Evolutionary conservation across 2,329 filamentous ascomycete genomes (phyloP).

Genomic region (Hymenoscyphus repandus): DNA sequence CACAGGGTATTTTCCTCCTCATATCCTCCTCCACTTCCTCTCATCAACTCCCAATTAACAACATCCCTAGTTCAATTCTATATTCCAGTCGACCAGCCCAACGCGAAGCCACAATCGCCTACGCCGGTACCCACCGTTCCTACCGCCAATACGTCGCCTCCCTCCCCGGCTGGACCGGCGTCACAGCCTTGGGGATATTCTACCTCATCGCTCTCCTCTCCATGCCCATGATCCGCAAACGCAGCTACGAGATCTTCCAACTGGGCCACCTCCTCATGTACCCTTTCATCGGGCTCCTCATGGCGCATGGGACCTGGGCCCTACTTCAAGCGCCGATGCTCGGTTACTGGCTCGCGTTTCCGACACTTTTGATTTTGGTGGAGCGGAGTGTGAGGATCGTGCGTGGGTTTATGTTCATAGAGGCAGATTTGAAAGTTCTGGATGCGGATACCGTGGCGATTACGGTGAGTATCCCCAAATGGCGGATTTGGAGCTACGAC

Average conservation of each 20-base stretch:
- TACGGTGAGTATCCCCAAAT: slow-evolving; percentile 43
- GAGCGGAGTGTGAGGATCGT: slow-evolving; percentile 43
- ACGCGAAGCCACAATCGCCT: slow-evolving; percentile 39
- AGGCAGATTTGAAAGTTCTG: slow-evolving; percentile 42
- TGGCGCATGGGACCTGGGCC: slow-evolving; percentile 46
- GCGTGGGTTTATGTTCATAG: slow-evolving; percentile 44
- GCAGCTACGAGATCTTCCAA: slow-evolving; percentile 53
- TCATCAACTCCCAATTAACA: background rate
- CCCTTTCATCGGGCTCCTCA: slow-evolving; percentile 50
- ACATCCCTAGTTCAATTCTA: slow-evolving; percentile 36
- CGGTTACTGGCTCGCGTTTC: slow-evolving; percentile 51
- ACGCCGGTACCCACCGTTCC: slow-evolving; percentile 37
- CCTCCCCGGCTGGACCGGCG: slow-evolving; percentile 44
- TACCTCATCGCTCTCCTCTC: slow-evolving; percentile 44
- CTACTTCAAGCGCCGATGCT: slow-evolving; percentile 52
- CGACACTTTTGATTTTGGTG: slow-evolving; percentile 43
- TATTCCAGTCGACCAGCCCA: slow-evolving; percentile 42
- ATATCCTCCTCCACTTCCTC: no score
- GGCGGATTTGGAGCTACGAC: slow-evolving; percentile 31
- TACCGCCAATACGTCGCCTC: slow-evolving; percentile 44
- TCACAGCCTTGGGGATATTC: slow-evolving; percentile 44
- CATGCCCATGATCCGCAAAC: slow-evolving; percentile 44
- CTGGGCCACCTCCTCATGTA: slow-evolving; percentile 53
- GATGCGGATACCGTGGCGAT: slow-evolving; percentile 49
- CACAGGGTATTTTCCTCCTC: slow-evolving; percentile 34